Evolutionary conservation across 2,329 filamentous ascomycete genomes (phyloP).

Genomic region (Colletotrichum gloeosporioides): DNA sequence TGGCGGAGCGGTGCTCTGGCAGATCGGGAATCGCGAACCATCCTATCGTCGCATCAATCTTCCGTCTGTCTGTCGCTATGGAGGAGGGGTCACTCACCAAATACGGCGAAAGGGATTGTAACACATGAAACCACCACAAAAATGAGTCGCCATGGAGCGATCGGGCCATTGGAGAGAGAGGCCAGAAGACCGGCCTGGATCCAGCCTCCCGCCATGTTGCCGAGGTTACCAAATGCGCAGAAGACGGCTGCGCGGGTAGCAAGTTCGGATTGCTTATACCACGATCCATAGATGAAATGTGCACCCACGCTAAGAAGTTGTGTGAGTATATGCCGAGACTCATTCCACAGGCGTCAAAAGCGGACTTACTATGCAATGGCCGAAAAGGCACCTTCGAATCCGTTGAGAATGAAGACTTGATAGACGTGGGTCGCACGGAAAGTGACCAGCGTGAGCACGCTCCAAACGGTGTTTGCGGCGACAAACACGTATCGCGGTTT

Average conservation of each 20-base stretch:
- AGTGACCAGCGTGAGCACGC: conserved; percentile 46
- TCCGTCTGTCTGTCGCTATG: not conserved
- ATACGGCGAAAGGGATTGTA: conserved; percentile 45
- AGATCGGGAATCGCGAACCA: conserved; percentile 50
- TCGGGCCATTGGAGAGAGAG: conserved; percentile 36
- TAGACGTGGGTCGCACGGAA: conserved; percentile 45
- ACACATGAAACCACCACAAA: conserved; percentile 48
- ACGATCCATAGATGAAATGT: conserved; percentile 48
- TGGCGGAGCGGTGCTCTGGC: conserved; percentile 43
- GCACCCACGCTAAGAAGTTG: conserved; percentile 32
- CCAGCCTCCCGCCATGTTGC: conserved; percentile 49
- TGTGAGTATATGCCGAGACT: conserved; percentile 27
- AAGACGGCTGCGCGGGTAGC: conserved; percentile 45
- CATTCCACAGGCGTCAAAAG: not conserved
- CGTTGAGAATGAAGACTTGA: conserved; percentile 49
- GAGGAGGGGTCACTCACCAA: conserved; percentile 30
- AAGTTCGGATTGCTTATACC: conserved; percentile 48
- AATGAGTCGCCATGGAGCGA: conserved; percentile 48
- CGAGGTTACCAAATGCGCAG: conserved; percentile 46
- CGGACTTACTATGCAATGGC: conserved; percentile 44
- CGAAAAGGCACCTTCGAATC: conserved; percentile 48
- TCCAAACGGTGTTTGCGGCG: conserved; percentile 46
- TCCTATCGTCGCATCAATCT: conserved; percentile 27
- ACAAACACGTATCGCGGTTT: conserved; percentile 26
- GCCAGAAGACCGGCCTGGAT: conserved; percentile 46